phyloP scores from a whole-genome alignment of 129 eudicot species.

The Logfia minima region DNA sequence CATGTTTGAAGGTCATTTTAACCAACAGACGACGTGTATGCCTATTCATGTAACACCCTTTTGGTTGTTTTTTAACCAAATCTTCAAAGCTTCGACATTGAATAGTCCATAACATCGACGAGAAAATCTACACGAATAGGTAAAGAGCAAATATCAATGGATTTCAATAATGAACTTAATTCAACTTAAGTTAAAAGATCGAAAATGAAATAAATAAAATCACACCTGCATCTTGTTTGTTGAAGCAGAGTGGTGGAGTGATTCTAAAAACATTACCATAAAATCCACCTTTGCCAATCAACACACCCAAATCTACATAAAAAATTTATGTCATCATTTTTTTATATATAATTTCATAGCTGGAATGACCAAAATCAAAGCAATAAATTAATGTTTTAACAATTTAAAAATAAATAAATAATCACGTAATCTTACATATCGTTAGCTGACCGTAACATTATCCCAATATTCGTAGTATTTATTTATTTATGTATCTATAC shows the following conservation, averaged over 20 bases:
- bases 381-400: neutral
- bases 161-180: neutral
- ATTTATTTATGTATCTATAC: too few relatives aligned
- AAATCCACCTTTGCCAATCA: constrained; percentile 82
- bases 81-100: constrained; percentile 52
- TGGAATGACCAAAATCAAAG: neutral
- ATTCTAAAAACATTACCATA: constrained; percentile 73
- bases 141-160: neutral
- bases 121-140: constrained; percentile 34
- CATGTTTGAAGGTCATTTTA: neutral
- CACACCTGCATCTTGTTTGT: constrained; percentile 76
- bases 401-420: too few relatives aligned
- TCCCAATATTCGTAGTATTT: too few relatives aligned
- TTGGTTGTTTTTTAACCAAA: neutral
- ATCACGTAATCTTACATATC: too few relatives aligned
- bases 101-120: constrained; percentile 61
- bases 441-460: too few relatives aligned
- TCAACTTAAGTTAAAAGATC: neutral
- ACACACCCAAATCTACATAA: constrained; percentile 66
- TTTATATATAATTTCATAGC: neutral
- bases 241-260: constrained; percentile 87
- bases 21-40: neutral
- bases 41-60: neutral
- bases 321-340: neutral
- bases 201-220: neutral